phyloP scores from a whole-genome alignment of 2,329 filamentous ascomycete species.

The Lecanicillium sp. region DNA sequence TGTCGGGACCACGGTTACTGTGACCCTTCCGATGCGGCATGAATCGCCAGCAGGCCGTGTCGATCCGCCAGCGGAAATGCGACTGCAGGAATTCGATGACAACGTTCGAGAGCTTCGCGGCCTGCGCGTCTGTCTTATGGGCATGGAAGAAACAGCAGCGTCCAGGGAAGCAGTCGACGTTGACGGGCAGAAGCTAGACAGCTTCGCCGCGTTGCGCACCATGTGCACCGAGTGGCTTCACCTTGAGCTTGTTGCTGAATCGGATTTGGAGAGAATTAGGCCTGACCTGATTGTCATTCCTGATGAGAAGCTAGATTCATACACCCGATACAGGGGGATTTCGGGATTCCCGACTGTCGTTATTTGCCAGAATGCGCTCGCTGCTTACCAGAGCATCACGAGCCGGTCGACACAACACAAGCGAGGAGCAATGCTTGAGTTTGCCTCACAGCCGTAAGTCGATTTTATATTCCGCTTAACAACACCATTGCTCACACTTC shows the following conservation, averaged over 20 bases:
- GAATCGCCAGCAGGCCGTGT: neutral
- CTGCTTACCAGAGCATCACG: conserved; percentile 22
- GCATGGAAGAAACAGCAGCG: conserved; percentile 15
- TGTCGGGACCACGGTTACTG: conserved; percentile 31
- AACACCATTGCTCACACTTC: neutral
- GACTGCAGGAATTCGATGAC: conserved; percentile 22
- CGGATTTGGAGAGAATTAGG: conserved; percentile 10
- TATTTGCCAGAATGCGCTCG: conserved; percentile 27
- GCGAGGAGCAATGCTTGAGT: conserved; percentile 26
- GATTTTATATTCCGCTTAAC: neutral
- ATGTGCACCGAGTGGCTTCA: conserved; percentile 30
- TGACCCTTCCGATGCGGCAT: conserved; percentile 25
- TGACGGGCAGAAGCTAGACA: conserved; percentile 5
- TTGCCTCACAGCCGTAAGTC: conserved; percentile 33
- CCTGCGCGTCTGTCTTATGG: conserved; percentile 23
- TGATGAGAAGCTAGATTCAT: conserved; percentile 12
- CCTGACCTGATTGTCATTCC: conserved; percentile 25
- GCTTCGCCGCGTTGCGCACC: conserved; percentile 17
- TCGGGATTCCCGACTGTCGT: conserved; percentile 23
- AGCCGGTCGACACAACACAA: conserved; percentile 17
- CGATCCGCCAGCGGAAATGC: neutral
- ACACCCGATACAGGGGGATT: conserved; percentile 1
- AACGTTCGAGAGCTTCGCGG: conserved; percentile 25
- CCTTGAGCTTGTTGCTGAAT: conserved; percentile 22
- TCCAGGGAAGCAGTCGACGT: neutral